Percentiles rank a stretch among this genome's conserved stretches.
phyloP scores from a whole-genome alignment of 441 rosid genomes.

The Gossypium davidsonii region DNA sequence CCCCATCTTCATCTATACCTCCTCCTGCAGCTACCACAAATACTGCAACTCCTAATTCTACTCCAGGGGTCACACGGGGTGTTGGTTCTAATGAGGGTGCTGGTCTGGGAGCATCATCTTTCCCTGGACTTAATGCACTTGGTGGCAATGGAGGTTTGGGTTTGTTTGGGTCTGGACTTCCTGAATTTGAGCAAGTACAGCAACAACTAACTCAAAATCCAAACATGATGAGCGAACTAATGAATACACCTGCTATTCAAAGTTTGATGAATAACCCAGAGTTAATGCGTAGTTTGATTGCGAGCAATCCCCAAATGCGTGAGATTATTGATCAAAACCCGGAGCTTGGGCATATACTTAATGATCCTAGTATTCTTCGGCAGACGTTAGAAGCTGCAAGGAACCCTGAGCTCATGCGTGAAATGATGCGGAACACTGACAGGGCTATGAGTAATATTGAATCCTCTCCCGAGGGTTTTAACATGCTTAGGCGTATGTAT shows the following conservation, averaged over 20 bases:
- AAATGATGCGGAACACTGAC: conserved; percentile 60
- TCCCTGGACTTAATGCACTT: conserved; percentile 52
- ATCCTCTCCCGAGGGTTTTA: conserved; percentile 62
- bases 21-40: conserved; percentile 40
- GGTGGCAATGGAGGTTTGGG: conserved; percentile 52
- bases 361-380: conserved; percentile 53
- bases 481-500: conserved; percentile 65
- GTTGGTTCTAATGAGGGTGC: conserved; percentile 50
- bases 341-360: conserved; percentile 59
- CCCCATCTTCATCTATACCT: conserved; percentile 41
- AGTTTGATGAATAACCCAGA: conserved; percentile 61
- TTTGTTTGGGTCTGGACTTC: conserved; percentile 65
- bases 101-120: conserved; percentile 48
- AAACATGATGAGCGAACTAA: conserved; percentile 64
- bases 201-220: conserved; percentile 77
- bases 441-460: conserved; percentile 66
- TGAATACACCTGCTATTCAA: conserved; percentile 73
- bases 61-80: conserved; percentile 47
- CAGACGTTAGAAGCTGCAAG: conserved; percentile 59
- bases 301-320: conserved; percentile 66
- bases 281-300: conserved; percentile 49
- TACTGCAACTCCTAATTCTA: conserved; percentile 32
- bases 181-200: conserved; percentile 69
- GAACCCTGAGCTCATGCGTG: conserved; percentile 71
- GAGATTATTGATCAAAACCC: conserved; percentile 65